Percentiles rank a stretch among this genome's conserved stretches.
phyloP scores from a whole-genome alignment of 148 eudicot genomes.

The Vaccinium macrocarpon region DNA sequence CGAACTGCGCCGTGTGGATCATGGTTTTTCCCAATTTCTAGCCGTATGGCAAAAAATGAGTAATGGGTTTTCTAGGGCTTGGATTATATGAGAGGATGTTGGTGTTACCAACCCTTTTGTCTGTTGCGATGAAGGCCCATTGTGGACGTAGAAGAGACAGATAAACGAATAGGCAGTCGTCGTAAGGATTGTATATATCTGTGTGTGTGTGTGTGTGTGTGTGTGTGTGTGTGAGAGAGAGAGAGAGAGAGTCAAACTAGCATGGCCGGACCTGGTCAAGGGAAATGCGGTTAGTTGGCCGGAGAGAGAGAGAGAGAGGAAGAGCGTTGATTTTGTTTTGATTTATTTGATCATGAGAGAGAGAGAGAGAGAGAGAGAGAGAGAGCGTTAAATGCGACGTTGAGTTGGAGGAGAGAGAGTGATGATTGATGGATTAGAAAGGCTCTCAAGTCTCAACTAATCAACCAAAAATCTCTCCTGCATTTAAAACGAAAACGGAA shows the following conservation, averaged over 20 bases:
- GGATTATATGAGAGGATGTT: background rate
- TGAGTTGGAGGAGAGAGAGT: background rate
- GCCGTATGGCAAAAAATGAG: background rate
- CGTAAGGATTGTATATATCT: background rate
- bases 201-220: background rate
- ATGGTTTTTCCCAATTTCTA: constrained; percentile 2
- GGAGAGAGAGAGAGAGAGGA: background rate
- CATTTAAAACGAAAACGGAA: too few species aligned
- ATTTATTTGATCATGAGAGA: background rate
- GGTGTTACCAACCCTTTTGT: constrained; percentile 3
- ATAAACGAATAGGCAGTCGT: background rate
- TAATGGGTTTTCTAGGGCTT: background rate
- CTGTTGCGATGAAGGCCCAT: background rate
- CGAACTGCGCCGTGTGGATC: constrained; percentile 32
- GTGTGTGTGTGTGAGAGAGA: background rate
- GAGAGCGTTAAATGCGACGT: background rate
- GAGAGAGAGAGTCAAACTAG: background rate
- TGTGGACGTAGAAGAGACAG: background rate
- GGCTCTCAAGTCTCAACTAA: too few species aligned
- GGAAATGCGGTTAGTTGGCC: background rate
- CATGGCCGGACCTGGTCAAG: background rate
- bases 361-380: background rate
- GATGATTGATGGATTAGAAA: background rate
- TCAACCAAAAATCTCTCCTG: too few species aligned
- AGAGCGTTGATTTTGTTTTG: background rate